These are phyloP conservation scores for Cladosporium phlei DNA, from an alignment of 2,329 filamentous ascomycete genomes.

Conservation along the genomic window DNA sequence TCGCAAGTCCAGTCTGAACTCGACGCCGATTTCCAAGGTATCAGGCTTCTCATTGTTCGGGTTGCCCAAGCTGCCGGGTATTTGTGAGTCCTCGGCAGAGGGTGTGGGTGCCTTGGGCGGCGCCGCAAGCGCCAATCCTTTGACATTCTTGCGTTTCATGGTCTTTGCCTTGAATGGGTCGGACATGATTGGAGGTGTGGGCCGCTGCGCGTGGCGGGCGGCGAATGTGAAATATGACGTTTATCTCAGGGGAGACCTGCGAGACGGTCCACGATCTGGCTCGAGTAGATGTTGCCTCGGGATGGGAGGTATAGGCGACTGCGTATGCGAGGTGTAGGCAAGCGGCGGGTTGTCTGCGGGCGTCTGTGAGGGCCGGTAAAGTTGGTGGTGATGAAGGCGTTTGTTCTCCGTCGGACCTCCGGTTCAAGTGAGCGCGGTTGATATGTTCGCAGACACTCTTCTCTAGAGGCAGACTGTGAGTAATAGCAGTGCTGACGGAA, in stretches of 20 bases:
- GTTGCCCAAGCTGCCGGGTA: conserved; percentile 56
- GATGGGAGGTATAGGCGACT: conserved; percentile 4
- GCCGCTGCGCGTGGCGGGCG: conserved; percentile 8
- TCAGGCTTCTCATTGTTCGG: conserved; percentile 56
- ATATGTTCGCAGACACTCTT: too few relatives aligned
- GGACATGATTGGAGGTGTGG: conserved; percentile 39
- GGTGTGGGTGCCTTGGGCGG: conserved; percentile 67
- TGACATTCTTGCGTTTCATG: conserved; percentile 99
- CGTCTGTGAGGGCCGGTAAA: conserved; percentile 7
- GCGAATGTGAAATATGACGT: too few relatives aligned
- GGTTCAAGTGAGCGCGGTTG: too few relatives aligned
- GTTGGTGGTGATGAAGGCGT: neutral
- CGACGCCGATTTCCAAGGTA: conserved; percentile 89
- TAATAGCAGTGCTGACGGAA: too few relatives aligned
- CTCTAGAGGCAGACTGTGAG: too few relatives aligned
- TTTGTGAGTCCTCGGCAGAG: conserved; percentile 65
- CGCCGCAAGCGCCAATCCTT: conserved; percentile 83
- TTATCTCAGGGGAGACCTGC: neutral
- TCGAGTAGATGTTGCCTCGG: neutral
- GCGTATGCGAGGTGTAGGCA: neutral
- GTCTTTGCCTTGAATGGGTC: conserved; percentile 64
- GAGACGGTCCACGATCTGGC: too few relatives aligned
- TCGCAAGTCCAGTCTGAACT: conserved; percentile 88
- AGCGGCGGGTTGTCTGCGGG: neutral
- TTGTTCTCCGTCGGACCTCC: too few relatives aligned